Evolutionary conservation across 306 rosid genomes (phyloP).

Genomic region (Carpinus viminea): DNA sequence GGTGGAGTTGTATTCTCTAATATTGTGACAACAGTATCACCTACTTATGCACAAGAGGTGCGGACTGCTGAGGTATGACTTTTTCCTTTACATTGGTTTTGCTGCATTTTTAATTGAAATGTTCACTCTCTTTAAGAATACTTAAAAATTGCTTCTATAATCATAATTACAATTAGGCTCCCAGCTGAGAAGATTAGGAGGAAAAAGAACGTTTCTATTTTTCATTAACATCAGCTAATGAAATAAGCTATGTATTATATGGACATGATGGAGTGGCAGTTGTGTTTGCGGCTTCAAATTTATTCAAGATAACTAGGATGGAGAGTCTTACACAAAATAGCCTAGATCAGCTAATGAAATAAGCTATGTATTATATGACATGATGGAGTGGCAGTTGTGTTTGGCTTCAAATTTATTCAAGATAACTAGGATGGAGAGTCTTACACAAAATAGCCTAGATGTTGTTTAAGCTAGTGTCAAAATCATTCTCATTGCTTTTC

Average conservation of each 20-base stretch:
- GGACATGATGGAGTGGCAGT: background rate
- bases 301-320: slow-evolving; percentile 10
- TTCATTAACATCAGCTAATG: background rate
- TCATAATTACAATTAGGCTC: background rate
- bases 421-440: slow-evolving; percentile 14
- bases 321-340: slow-evolving; percentile 4
- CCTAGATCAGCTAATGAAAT: no score
- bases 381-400: no score
- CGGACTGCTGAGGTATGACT: slow-evolving; percentile 81
- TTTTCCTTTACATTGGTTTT: slow-evolving; percentile 18
- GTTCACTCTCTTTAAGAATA: background rate
- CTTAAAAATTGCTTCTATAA: background rate
- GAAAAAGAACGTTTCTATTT: background rate
- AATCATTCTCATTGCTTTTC: slow-evolving; percentile 10
- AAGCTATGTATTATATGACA: no score
- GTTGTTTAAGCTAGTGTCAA: slow-evolving; percentile 14
- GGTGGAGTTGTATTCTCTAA: slow-evolving; percentile 96
- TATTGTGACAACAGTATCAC: slow-evolving; percentile 96
- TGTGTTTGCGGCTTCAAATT: background rate
- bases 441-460: background rate
- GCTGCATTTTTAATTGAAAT: slow-evolving; percentile 15
- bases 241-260: background rate
- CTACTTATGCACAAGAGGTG: slow-evolving; percentile 94
- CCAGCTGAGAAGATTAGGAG: background rate
- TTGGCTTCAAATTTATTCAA: background rate